phyloP scores from a whole-genome alignment of 352 stramenopile genomes.

The Pythium plurisporium region DNA sequence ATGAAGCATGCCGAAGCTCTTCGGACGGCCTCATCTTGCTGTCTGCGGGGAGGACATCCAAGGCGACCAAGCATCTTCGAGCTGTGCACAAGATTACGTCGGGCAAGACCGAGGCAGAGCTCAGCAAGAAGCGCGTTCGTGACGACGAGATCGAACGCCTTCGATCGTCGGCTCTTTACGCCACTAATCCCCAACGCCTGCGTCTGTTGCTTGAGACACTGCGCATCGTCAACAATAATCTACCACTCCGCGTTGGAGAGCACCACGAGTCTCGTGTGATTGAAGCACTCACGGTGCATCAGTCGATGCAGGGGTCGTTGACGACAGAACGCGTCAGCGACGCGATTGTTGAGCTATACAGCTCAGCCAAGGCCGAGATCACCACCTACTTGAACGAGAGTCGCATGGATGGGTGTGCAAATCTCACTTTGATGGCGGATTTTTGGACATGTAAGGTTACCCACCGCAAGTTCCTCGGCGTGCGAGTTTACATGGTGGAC shows the following conservation, averaged over 20 bases:
- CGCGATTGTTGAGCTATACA: background rate
- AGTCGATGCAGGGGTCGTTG: background rate
- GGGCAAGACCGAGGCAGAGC: background rate
- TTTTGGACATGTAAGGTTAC: conserved; percentile 1
- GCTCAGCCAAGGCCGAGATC: background rate
- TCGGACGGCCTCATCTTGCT: background rate
- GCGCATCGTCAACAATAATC: background rate
- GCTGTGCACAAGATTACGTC: background rate
- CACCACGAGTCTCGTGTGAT: background rate
- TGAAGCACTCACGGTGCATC: background rate
- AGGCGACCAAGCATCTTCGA: conserved; percentile 1
- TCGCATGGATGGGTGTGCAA: background rate
- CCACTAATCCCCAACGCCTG: background rate
- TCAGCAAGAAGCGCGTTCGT: background rate
- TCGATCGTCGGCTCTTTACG: background rate
- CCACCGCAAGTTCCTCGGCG: conserved; percentile 3
- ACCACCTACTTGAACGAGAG: background rate
- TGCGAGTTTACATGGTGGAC: conserved; percentile 11
- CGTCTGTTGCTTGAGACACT: background rate
- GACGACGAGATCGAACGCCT: background rate
- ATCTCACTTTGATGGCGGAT: background rate
- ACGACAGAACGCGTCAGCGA: background rate
- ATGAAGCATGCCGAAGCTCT: background rate
- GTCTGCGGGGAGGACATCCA: background rate
- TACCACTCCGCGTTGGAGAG: background rate